Base-by-base conservation (phyloP, 495 filamentous ascomycete genomes). In the Annulohypoxylon bovei region DNA sequence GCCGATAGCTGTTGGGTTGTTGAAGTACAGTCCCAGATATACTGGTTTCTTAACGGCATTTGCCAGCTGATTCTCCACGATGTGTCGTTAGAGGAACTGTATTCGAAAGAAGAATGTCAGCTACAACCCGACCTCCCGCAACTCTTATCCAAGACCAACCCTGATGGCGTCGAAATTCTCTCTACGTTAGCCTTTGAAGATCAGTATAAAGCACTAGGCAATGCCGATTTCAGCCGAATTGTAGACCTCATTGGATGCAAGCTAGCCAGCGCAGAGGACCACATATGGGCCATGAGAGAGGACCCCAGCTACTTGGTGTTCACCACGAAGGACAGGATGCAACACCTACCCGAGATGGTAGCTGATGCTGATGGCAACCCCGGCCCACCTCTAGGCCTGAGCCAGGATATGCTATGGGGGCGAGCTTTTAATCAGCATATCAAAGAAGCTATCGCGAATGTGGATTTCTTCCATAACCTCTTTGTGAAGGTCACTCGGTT, bases 261-360 rank as follows among this genome's bases (percentile, higher is more conserved):
- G 56, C 52, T 59, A 1, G 62, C 73, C 0, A 78, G 78, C 18
- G 78, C 81, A 2, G 79, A 84, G 50, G 86, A 88, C 61, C 83
- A 85, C 55, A 35, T 89, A 5, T 85, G 81, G 82, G 63, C 78
- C 1, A 68, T 88, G 37, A 79, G 87, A n/a, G 86, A 88, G 56
- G 85, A 89, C 69, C 86, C 87, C 0, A 76, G 60, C 4, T 89
- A 87, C 65, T 88, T 89, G 47, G 69, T 68, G 4, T 72, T 76
- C 5, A 28, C 61, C 12, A 2, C 86, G 0, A 58, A 53, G 5
- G 77, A 84, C 0, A 57, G 49, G 8, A 71, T 64, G 25, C 85
- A 87, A 14, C 85, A 88, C 71, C 71, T 79, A 4, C 56, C 73
- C 6, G 81, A 85, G 35, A 39, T 73, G 16, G 2, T 86, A 1